These are phyloP conservation scores for Plasmodiophora brassicae DNA, from an alignment of 208 protist genomes.

Conservation along the genomic window DNA sequence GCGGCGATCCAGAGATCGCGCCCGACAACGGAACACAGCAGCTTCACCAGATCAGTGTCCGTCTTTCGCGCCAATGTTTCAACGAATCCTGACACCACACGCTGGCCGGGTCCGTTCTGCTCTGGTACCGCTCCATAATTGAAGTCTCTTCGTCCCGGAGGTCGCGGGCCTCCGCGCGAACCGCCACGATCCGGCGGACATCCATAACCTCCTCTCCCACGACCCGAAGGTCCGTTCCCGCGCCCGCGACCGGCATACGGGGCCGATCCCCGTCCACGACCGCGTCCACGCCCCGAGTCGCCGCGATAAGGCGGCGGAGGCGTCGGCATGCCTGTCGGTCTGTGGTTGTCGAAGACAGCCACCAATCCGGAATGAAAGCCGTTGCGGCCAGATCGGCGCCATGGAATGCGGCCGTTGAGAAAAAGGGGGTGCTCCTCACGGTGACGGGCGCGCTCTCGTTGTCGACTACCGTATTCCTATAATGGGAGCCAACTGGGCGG, in stretches of 20 bases:
- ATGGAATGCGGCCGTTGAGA: no score
- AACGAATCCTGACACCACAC: neutral
- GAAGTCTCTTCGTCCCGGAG: neutral
- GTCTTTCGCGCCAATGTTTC: neutral
- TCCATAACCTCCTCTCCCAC: neutral
- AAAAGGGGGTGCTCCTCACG: no score
- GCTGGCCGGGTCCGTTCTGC: neutral
- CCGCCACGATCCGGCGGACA: neutral
- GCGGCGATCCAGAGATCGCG: neutral
- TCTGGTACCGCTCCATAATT: neutral
- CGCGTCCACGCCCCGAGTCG: neutral
- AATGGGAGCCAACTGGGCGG: no score
- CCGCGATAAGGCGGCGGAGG: neutral
- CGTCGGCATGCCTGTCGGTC: no score
- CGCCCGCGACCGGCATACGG: neutral
- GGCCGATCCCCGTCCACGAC: neutral
- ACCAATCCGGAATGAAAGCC: no score
- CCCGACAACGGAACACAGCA: neutral
- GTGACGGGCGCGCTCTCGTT: no score
- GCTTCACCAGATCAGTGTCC: neutral
- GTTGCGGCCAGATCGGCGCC: no score
- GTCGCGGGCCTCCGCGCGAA: neutral
- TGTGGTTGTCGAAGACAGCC: no score
- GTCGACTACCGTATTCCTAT: no score
- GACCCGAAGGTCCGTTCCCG: neutral